Evolutionary conservation across 495 filamentous ascomycete species (phyloP), one percentile per base, ranked within the genome.

Genomic region (Mycothermus thermophilus): DNA sequence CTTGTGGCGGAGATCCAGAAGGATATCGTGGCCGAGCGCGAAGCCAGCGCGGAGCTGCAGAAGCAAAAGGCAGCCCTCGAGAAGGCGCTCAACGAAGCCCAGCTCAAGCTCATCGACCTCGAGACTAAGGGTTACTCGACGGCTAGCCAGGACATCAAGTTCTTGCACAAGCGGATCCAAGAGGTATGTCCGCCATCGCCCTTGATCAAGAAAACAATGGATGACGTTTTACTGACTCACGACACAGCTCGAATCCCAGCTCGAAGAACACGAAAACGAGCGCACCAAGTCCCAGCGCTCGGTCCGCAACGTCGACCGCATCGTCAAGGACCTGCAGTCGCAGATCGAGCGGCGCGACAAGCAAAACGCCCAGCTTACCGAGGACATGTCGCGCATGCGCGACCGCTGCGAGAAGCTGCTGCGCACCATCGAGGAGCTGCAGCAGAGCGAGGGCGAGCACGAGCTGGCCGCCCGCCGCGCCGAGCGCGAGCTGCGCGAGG

Each of bases 91-190:
- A 96, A 86, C 63, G 90, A 97, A 55, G 63, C 88, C 27, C 90
- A 97, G 57, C 66, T 96, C 17, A 74, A 76, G 41, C 74, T 92
- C 29, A 79, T 97, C 26, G 90, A 96, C 43, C 60, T 97, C 28
- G 90, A 97, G 58, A 97, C 90, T 16, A 96, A 95, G 68, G 83
- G 85, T 33, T 96, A 94, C 57, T 85, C 85, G 17, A 87, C 72
- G 37, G 84, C 81, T 28, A 92, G 85, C 49, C 83, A 95, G 40
- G 90, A 97, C 57, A 83, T 96, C 41, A 75, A 86, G 42, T 97
- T 96, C 67, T 62, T 96, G 52, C 80, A 93, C 61, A 85, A 86
- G 44, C 74, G 90, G 25, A 81, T 97, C 43, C 87, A 95, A 67
- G 92, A 96, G 70, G 88, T 94, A 71, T 68, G 70, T 41, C 30